These are phyloP conservation scores for Keithomyces neogunnii DNA, from an alignment of 2,329 filamentous ascomycete genomes.

Conservation along the genomic window DNA sequence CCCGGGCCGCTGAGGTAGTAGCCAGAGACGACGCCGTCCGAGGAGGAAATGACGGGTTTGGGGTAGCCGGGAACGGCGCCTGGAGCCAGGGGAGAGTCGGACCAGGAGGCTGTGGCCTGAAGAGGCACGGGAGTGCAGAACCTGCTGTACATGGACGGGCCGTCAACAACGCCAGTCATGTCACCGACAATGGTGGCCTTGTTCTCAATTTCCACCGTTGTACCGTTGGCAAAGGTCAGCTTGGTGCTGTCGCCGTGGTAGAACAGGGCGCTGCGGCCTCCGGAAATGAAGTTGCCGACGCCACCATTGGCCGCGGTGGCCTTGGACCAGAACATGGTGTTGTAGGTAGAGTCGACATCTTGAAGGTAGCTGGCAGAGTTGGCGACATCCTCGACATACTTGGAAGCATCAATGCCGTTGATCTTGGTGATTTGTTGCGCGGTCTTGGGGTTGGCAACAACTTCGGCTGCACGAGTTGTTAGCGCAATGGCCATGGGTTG, in stretches of 20 bases:
- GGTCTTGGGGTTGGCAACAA: conserved; percentile 11
- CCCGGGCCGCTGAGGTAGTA: conserved; percentile 27
- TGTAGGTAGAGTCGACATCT: conserved; percentile 25
- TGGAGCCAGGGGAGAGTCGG: not conserved
- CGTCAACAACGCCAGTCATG: conserved; percentile 21
- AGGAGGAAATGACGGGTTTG: conserved; percentile 18
- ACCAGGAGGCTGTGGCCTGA: not conserved
- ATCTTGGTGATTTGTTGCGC: conserved; percentile 17
- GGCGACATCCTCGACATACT: conserved; percentile 14
- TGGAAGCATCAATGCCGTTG: conserved; percentile 16
- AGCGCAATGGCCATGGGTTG: not conserved
- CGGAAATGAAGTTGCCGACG: conserved; percentile 21
- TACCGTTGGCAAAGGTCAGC: conserved; percentile 28
- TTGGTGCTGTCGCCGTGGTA: conserved; percentile 25
- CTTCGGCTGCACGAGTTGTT: conserved; percentile 6
- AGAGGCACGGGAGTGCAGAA: conserved; percentile 20
- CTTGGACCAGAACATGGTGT: conserved; percentile 27
- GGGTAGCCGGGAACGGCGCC: conserved; percentile 17
- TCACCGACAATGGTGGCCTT: conserved; percentile 19
- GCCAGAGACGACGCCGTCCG: conserved; percentile 14
- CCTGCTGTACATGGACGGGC: conserved; percentile 22
- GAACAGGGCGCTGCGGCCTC: conserved; percentile 19
- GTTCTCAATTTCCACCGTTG: conserved; percentile 20
- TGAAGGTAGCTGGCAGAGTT: conserved; percentile 13
- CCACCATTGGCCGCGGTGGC: conserved; percentile 8